Percentiles rank a stretch among this genome's conserved stretches.
Evolutionary conservation across 345 rosid species (phyloP).

Genomic region (Lepidium aucheri): DNA sequence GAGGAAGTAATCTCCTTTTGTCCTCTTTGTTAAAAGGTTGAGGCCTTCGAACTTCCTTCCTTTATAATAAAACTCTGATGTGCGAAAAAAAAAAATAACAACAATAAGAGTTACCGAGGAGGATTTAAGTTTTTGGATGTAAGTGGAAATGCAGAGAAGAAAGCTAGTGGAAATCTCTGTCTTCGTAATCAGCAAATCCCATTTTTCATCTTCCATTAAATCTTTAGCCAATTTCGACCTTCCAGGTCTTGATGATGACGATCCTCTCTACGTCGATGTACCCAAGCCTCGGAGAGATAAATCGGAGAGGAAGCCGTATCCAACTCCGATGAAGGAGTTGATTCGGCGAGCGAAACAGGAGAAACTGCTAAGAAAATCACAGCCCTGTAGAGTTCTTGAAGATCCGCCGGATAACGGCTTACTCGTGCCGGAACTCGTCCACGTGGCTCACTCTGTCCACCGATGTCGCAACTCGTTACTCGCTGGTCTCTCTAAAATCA

Average conservation of each 20-base stretch:
- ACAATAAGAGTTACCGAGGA: not conserved
- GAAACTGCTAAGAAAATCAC: conserved; percentile 48
- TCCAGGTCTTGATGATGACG: conserved; percentile 2
- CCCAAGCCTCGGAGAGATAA: conserved; percentile 65
- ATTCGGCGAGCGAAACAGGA: conserved; percentile 64
- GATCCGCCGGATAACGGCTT: conserved; percentile 74
- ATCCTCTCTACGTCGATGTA: conserved; percentile 48
- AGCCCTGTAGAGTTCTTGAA: conserved; percentile 66
- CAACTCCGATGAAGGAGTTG: conserved; percentile 63
- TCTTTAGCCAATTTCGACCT: not conserved
- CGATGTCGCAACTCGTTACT: conserved; percentile 43
- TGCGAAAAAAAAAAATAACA: too few species aligned
- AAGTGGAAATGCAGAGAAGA: conserved; percentile 31
- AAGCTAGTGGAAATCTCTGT: conserved; percentile 15
- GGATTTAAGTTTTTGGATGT: not conserved
- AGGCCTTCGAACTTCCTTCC: too few species aligned
- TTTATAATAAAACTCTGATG: too few species aligned
- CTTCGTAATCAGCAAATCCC: conserved; percentile 19
- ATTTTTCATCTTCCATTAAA: conserved; percentile 14
- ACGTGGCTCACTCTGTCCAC: conserved; percentile 56
- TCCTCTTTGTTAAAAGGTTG: too few species aligned
- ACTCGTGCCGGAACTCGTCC: conserved; percentile 60
- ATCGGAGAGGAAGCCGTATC: conserved; percentile 77
- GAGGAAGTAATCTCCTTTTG: too few species aligned
- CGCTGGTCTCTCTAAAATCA: conserved; percentile 46